A percentile compares a stretch with the other conserved stretches of the same genome.
Conservation (phyloP, 192 early-diverging fungal species). For the Spizellomyces punctatus region DNA sequence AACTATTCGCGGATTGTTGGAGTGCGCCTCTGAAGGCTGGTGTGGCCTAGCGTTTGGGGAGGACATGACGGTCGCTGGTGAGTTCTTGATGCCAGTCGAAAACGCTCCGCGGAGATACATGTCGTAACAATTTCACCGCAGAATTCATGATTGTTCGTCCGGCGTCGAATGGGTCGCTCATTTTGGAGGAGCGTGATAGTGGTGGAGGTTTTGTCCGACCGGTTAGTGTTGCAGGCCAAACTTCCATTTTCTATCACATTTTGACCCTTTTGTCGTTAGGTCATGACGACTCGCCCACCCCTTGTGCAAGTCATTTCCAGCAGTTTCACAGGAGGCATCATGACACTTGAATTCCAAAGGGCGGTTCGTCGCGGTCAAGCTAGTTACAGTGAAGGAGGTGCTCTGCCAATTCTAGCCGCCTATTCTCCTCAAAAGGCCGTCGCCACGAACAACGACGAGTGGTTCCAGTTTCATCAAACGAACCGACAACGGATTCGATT, state of each 20-base stretch:
- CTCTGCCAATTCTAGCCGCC: neutral
- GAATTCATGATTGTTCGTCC: no score
- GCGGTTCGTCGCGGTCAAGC: neutral
- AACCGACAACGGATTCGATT: neutral
- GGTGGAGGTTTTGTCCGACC: neutral
- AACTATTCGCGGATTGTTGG: neutral
- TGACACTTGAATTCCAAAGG: no score
- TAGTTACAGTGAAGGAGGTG: neutral
- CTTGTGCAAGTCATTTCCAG: no score
- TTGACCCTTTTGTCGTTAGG: no score
- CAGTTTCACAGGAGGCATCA: no score
- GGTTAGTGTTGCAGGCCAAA: neutral
- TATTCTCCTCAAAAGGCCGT: neutral
- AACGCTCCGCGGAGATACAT: no score
- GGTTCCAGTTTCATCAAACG: slow-evolving; percentile 1
- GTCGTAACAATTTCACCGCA: no score
- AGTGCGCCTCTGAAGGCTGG: neutral
- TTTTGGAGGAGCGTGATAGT: neutral
- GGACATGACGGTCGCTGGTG: neutral
- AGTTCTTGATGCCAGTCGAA: neutral
- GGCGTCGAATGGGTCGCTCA: neutral
- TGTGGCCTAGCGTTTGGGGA: neutral
- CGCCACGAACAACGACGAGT: neutral
- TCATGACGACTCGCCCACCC: no score
- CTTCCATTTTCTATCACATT: no score